A percentile compares a stretch with the other conserved stretches of the same genome.
Evolutionary conservation across 2,329 filamentous ascomycete genomes (phyloP).

Genomic region (Thermothelomyces thermophilus): DNA sequence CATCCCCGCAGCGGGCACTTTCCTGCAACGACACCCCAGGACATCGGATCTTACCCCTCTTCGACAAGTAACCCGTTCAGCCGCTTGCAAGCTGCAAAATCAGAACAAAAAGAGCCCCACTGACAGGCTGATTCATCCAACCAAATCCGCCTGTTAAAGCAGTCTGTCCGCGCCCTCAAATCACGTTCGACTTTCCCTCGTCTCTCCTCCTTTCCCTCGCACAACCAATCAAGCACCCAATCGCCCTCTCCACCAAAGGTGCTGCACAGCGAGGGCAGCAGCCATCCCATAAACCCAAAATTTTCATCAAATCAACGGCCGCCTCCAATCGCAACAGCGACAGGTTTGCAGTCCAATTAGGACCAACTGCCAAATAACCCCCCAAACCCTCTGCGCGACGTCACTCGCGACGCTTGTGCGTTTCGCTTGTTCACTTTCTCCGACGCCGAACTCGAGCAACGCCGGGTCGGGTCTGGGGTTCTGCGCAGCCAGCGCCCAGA

Average conservation of each 20-base stretch:
- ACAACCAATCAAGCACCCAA: conserved; percentile 44
- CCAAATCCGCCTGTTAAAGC: conserved; percentile 39
- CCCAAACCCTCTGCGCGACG: conserved; percentile 9
- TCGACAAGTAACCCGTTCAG: conserved; percentile 20
- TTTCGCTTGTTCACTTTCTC: conserved; percentile 14
- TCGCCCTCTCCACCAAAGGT: conserved; percentile 33
- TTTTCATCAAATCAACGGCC: conserved; percentile 30
- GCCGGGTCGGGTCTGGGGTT: background rate
- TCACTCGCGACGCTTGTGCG: conserved; percentile 16
- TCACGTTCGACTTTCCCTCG: conserved; percentile 42
- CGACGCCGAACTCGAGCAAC: conserved; percentile 3
- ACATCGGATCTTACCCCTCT: conserved; percentile 17
- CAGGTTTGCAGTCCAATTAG: conserved; percentile 26
- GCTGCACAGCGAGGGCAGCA: conserved; percentile 19
- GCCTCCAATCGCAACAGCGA: conserved; percentile 20
- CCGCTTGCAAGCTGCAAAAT: conserved; percentile 20
- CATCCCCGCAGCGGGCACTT: conserved; percentile 7
- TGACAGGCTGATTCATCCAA: conserved; percentile 42
- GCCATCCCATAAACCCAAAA: conserved; percentile 20
- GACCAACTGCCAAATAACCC: conserved; percentile 7
- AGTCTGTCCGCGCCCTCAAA: conserved; percentile 43
- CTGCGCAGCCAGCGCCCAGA: conserved; percentile 2
- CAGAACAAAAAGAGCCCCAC: conserved; percentile 29
- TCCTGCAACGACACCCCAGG: conserved; percentile 17
- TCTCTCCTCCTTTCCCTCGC: conserved; percentile 37